These are phyloP conservation scores for Ophiobolus disseminans DNA, from an alignment of 2,329 filamentous ascomycete species.

Conservation along the genomic window DNA sequence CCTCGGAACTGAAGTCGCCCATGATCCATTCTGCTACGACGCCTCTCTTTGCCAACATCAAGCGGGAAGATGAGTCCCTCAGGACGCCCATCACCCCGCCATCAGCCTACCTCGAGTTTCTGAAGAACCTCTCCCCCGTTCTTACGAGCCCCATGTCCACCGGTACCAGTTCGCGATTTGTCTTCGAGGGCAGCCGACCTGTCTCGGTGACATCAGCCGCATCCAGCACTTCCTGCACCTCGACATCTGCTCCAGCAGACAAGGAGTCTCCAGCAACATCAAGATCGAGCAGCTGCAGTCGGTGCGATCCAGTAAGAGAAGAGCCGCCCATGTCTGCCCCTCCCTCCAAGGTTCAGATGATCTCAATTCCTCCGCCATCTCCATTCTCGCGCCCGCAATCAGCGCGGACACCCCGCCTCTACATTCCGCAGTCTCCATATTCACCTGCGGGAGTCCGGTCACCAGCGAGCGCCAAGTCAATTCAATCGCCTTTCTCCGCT, in stretches of 20 bases:
- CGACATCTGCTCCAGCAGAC: conserved; percentile 42
- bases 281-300: conserved; percentile 49
- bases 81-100: conserved; percentile 92
- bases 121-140: conserved; percentile 77
- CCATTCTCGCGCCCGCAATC: conserved; percentile 70
- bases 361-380: conserved; percentile 65
- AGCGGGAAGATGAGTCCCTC: conserved; percentile 66
- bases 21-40: conserved; percentile 59
- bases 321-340: conserved; percentile 53
- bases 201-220: conserved; percentile 48
- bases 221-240: conserved; percentile 45
- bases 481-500: conserved; percentile 75
- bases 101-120: conserved; percentile 88
- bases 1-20: conserved; percentile 67
- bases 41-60: conserved; percentile 64
- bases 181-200: conserved; percentile 53
- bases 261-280: conserved; percentile 46
- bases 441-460: conserved; percentile 68
- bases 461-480: conserved; percentile 66
- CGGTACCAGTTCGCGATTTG: conserved; percentile 60
- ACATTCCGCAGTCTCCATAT: conserved; percentile 79
- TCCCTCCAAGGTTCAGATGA: conserved; percentile 57
- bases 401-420: conserved; percentile 68
- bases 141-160: conserved; percentile 73
- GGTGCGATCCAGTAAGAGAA: conserved; percentile 42